Percentiles rank a stretch among this genome's conserved stretches.
These are phyloP conservation scores for Aquilaria sinensis DNA, from an alignment of 345 rosid species.

Conservation along the genomic window DNA sequence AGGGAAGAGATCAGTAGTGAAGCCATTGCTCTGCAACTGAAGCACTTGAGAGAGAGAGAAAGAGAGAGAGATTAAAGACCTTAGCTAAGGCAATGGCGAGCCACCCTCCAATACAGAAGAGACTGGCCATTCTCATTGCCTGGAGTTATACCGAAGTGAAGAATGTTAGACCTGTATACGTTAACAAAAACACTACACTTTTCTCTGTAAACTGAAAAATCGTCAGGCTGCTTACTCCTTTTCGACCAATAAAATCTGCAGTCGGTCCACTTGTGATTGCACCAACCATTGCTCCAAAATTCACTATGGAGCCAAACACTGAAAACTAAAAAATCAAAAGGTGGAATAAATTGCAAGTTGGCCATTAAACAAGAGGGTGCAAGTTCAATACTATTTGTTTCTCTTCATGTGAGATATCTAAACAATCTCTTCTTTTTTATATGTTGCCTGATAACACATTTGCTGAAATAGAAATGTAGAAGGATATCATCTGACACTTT, in stretches of 20 bases:
- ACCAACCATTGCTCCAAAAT: slow-evolving; percentile 87
- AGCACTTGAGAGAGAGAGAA: not conserved
- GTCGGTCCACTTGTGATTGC: slow-evolving; percentile 77
- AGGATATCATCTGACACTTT: too few relatives aligned
- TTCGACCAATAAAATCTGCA: slow-evolving; percentile 70
- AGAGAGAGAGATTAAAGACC: not conserved
- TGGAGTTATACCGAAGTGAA: not conserved
- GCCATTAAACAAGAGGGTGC: too few relatives aligned
- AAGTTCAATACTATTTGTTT: too few relatives aligned
- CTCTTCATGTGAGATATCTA: too few relatives aligned
- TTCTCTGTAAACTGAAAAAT: too few relatives aligned
- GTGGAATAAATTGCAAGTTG: too few relatives aligned
- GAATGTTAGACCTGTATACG: not conserved
- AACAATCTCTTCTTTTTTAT: not conserved
- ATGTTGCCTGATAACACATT: not conserved
- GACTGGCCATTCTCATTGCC: slow-evolving; percentile 9
- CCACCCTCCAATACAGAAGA: slow-evolving; percentile 12
- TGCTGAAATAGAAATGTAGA: not conserved
- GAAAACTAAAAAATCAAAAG: slow-evolving; percentile 1
- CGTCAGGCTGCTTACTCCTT: slow-evolving; percentile 42
- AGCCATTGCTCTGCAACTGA: not conserved
- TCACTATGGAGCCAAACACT: slow-evolving; percentile 23
- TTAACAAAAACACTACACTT: too few relatives aligned
- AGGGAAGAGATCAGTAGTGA: not conserved
- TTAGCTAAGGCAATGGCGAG: slow-evolving; percentile 12